Evolutionary conservation across 768 basidiomycete species (phyloP), one percentile per base, ranked within the genome.

Genomic region (Filobasidium floriforme): DNA sequence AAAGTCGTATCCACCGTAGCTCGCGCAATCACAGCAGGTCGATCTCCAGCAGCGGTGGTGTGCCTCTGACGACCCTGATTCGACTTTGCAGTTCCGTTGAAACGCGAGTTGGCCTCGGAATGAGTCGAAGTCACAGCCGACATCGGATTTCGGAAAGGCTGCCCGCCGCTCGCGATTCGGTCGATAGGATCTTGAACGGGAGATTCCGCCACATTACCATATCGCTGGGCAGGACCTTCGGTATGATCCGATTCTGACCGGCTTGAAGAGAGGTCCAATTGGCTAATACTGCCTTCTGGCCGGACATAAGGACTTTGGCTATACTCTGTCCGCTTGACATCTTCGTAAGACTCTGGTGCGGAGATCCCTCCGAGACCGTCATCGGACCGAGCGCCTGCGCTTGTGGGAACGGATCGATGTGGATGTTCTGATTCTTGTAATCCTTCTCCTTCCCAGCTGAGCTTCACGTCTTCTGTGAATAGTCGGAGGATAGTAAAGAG

Each of bases 401-500:
- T 60, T 5, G 59, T 18, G 7, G 59, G 40, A 41, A 10, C 29
- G 14, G 59, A 37, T 32, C 6, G 55, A 5, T 57, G 26, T 5
- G 24, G 61, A 49, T 15, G 54, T 5, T 32, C 54, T 26, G 12
- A 7, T 26, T 6, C 26, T 24, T 61, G 66, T 11, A 70, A 68
- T 26, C 67, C 68, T 19, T 70, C 71, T 44, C 89, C 88, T 77
- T 92, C 88, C 92, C 94, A 98, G 69, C 89, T 88, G 40, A 82
- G 70, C 66, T 79, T 77, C 69, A 82, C 77, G 59, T 80, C 80
- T 88, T 97, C 94, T 6, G 96, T 99, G 81, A 99, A 98, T 57
- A 99, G 84, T 69, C 88, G 89, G 59, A 99, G 84, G 76, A 99
- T 99, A 7, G 92, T 97, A 80, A 99, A 99, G 46, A 98, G 82